phyloP scores from a whole-genome alignment of 768 basidiomycete genomes.

The Cyclocybe cylindracea region DNA sequence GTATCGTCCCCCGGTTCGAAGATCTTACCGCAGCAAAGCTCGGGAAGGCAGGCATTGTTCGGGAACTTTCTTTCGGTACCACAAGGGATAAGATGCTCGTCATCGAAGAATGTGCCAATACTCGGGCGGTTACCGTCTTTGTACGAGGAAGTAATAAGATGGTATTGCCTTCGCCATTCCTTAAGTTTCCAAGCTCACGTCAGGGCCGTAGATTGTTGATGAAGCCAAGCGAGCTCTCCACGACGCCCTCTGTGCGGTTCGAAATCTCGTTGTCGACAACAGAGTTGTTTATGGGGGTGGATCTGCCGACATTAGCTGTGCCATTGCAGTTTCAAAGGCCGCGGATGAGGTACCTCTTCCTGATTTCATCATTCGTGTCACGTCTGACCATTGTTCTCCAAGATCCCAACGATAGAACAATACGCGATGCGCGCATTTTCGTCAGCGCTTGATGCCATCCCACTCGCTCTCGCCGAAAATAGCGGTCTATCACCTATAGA shows the following conservation, averaged over 20 bases:
- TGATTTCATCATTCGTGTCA: background rate
- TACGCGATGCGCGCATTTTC: conserved; percentile 99
- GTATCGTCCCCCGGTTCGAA: conserved; percentile 98
- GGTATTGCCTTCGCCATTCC: conserved; percentile 45
- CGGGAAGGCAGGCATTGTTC: conserved; percentile 89
- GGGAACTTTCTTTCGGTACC: conserved; percentile 95
- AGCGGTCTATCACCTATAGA: conserved; percentile 96
- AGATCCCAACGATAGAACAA: conserved; percentile 98
- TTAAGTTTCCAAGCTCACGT: background rate
- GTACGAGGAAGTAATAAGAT: conserved; percentile 99
- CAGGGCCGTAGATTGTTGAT: conserved; percentile 80
- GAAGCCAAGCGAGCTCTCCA: conserved; percentile 98
- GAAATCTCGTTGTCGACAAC: conserved; percentile 93
- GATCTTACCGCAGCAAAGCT: conserved; percentile 91
- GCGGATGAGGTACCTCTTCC: conserved; percentile 77
- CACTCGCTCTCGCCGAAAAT: conserved; percentile 96
- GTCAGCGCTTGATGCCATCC: conserved; percentile 91
- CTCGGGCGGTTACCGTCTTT: conserved; percentile 94
- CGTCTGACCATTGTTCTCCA: conserved; percentile 2
- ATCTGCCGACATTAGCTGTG: conserved; percentile 95
- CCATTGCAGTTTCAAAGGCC: conserved; percentile 89
- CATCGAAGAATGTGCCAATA: conserved; percentile 98
- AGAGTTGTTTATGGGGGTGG: conserved; percentile 98
- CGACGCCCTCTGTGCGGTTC: conserved; percentile 96
- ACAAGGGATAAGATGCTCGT: conserved; percentile 99